These are phyloP conservation scores for Monosporascus sp. DNA, from an alignment of 2,329 filamentous ascomycete genomes.

Conservation along the genomic window DNA sequence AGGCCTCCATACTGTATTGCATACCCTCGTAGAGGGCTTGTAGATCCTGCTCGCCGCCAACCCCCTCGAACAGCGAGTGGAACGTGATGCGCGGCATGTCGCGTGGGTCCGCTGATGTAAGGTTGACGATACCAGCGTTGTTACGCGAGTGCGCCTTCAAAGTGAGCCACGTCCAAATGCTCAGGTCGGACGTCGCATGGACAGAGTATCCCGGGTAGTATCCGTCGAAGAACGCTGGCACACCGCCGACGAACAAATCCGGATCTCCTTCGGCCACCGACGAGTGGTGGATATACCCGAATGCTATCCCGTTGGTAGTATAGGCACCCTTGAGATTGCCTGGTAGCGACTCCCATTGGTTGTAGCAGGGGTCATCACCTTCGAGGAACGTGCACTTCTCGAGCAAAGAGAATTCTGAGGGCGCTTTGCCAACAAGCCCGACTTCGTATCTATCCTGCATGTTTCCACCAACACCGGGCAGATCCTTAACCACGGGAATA, in stretches of 20 bases:
- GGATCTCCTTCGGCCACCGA: conserved; percentile 7
- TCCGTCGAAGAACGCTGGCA: conserved; percentile 10
- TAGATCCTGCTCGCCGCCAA: conserved; percentile 9
- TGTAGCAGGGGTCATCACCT: conserved; percentile 13
- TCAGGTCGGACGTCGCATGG: conserved; percentile 1
- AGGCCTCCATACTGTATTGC: conserved; percentile 5
- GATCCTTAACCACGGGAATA: conserved; percentile 44
- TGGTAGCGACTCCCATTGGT: conserved; percentile 5
- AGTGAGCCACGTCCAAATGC: conserved; percentile 13
- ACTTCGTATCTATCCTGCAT: conserved; percentile 19
- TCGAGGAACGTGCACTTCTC: conserved; percentile 11
- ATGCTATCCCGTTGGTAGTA: conserved; percentile 15
- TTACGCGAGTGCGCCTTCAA: conserved; percentile 19
- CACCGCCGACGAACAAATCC: conserved; percentile 11
- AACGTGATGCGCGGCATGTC: conserved; percentile 14
- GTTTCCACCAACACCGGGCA: conserved; percentile 45
- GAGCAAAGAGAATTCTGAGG: conserved; percentile 8
- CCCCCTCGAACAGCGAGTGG: conserved; percentile 8
- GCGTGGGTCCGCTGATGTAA: conserved; percentile 13
- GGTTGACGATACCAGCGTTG: conserved; percentile 15
- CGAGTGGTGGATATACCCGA: conserved; percentile 8
- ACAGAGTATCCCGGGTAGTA: conserved; percentile 12
- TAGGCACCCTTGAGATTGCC: conserved; percentile 7
- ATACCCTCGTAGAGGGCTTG: conserved; percentile 14
- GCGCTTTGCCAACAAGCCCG: conserved; percentile 11